Evolutionary conservation across 257 asterid species (phyloP).

Genomic region (Parsonsia alboflavescens): DNA sequence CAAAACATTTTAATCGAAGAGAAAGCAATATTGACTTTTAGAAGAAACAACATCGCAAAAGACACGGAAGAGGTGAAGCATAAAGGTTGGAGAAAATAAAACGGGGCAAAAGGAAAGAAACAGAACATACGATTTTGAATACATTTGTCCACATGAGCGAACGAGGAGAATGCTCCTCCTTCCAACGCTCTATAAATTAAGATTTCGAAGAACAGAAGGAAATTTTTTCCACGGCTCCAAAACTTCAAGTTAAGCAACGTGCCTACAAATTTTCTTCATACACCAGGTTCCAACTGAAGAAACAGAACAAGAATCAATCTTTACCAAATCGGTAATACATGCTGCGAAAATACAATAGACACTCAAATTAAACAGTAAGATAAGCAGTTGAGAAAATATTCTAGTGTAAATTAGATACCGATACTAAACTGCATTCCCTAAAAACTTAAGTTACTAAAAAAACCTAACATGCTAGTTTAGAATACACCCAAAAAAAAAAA

Average conservation of each 20-base stretch:
- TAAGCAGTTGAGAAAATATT: not conserved
- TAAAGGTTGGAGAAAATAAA: not conserved
- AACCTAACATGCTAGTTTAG: not conserved
- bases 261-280: conserved; percentile 4
- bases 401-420: not conserved
- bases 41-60: not conserved
- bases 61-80: not conserved
- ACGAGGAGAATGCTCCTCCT: conserved; percentile 8
- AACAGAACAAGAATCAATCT: not conserved
- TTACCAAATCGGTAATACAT: not conserved
- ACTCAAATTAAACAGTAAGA: not conserved
- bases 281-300: not conserved
- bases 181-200: not conserved
- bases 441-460: not conserved
- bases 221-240: not conserved
- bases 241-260: not conserved
- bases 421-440: not conserved
- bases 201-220: not conserved
- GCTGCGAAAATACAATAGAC: not conserved
- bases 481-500: too few relatives aligned
- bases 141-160: conserved; percentile 93
- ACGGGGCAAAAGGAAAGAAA: not conserved
- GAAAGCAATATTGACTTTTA: not conserved
- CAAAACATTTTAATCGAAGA: not conserved
- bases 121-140: conserved; percentile 71